Conservation (phyloP, 495 filamentous ascomycete genomes). For the Penicillium herquei region DNA sequence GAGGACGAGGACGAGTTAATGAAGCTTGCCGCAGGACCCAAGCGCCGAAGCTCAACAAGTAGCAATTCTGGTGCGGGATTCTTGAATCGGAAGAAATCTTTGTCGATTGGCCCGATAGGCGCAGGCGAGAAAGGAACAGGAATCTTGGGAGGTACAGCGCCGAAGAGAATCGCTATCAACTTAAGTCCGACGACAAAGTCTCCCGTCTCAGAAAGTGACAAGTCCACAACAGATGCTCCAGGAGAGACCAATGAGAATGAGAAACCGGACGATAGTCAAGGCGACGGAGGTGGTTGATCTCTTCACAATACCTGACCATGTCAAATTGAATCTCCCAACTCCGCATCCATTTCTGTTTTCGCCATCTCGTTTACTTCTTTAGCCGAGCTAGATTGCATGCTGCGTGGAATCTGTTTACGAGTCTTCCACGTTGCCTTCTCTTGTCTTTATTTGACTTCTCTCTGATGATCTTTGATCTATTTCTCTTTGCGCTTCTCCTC, state of each 20-base stretch:
- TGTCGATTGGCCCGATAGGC: conserved; percentile 33
- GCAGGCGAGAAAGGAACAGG: conserved; percentile 30
- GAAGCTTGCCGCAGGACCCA: conserved; percentile 64
- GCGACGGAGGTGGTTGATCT: conserved; percentile 26
- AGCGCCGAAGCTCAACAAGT: conserved; percentile 58
- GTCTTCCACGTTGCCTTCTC: conserved; percentile 2
- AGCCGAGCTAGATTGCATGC: conserved; percentile 42
- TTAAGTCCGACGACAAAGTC: conserved; percentile 30
- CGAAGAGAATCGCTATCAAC: conserved; percentile 53
- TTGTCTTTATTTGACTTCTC: conserved; percentile 11
- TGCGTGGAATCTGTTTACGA: conserved; percentile 19
- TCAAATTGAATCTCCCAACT: conserved; percentile 12
- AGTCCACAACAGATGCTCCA: conserved; percentile 10
- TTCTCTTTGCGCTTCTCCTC: conserved; percentile 4
- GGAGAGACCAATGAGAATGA: conserved; percentile 37
- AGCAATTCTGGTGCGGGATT: conserved; percentile 34
- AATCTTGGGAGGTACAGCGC: conserved; percentile 29
- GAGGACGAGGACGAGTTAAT: conserved; percentile 80
- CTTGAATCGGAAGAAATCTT: conserved; percentile 42
- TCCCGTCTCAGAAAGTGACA: conserved; percentile 10
- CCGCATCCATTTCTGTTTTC: conserved; percentile 11
- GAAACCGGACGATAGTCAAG: conserved; percentile 32
- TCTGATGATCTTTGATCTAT: conserved; percentile 14
- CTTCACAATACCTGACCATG: background rate
- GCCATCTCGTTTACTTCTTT: conserved; percentile 20